Conservation (phyloP, 192 early-diverging fungal species). For the Blastocladiella britannica region DNA sequence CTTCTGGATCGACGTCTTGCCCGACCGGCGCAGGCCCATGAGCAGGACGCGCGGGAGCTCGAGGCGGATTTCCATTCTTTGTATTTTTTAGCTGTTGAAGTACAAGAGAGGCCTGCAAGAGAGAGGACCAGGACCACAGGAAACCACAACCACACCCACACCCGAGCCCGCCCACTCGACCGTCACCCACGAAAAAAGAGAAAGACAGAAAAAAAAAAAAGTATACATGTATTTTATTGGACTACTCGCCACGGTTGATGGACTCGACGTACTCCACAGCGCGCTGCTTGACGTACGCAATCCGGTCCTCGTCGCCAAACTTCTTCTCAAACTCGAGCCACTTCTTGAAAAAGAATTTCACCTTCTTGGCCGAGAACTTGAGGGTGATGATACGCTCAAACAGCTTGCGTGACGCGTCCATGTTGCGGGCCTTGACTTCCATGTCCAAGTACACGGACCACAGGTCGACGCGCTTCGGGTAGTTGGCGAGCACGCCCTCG, state of each 20-base stretch:
- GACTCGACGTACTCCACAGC: constrained; percentile 72
- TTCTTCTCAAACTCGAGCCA: constrained; percentile 90
- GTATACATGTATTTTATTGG: no score
- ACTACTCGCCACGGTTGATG: no score
- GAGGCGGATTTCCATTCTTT: background rate
- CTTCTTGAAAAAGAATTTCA: constrained; percentile 99
- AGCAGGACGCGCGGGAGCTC: constrained; percentile 16
- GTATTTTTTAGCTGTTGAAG: no score
- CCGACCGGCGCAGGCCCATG: constrained; percentile 29
- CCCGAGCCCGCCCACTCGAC: no score
- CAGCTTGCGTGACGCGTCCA: constrained; percentile 30
- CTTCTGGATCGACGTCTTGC: constrained; percentile 64
- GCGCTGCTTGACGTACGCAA: constrained; percentile 70
- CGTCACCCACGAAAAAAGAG: no score
- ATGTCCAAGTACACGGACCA: constrained; percentile 96
- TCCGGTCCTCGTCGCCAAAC: constrained; percentile 49
- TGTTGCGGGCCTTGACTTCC: constrained; percentile 63
- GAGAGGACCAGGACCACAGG: no score
- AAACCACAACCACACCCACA: no score
- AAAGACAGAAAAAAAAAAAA: no score
- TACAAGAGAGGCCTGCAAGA: no score
- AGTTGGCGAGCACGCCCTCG: constrained; percentile 79
- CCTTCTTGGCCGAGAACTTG: constrained; percentile 89
- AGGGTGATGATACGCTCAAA: constrained; percentile 78
- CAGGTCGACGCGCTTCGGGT: constrained; percentile 83